Conservation (phyloP, 2,329 filamentous ascomycete species). For the Penicillium capsulatum region DNA sequence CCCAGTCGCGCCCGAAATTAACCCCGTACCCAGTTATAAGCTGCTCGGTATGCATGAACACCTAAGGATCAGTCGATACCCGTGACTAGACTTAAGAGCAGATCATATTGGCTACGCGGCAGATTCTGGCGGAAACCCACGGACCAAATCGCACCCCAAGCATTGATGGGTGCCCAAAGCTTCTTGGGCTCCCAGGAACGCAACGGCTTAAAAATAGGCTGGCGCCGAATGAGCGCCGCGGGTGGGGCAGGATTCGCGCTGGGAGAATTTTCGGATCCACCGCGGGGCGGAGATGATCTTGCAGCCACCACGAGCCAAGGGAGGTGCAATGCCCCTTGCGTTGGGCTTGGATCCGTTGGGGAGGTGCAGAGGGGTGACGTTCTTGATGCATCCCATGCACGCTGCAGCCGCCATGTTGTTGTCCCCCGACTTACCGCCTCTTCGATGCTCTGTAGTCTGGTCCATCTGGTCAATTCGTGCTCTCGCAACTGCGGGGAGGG, state of each 20-base stretch:
- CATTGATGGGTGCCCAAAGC: not conserved
- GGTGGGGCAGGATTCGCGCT: constrained; percentile 12
- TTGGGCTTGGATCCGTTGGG: not conserved
- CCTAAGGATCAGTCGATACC: too few relatives aligned
- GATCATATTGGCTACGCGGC: too few relatives aligned
- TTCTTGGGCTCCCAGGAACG: constrained; percentile 1
- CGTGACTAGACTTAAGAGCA: too few relatives aligned
- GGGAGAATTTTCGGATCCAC: constrained; percentile 17
- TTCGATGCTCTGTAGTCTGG: constrained; percentile 4
- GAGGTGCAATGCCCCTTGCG: constrained; percentile 11
- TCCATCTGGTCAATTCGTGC: too few relatives aligned
- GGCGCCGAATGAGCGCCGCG: constrained; percentile 6
- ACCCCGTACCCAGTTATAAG: too few relatives aligned
- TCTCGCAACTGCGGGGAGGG: too few relatives aligned
- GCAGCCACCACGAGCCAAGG: constrained; percentile 15
- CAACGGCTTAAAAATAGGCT: constrained; percentile 15
- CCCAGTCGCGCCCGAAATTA: too few relatives aligned
- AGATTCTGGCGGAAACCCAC: too few relatives aligned
- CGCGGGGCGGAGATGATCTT: constrained; percentile 26
- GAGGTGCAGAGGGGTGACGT: not conserved
- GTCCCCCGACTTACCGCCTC: constrained; percentile 21
- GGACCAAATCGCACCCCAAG: too few relatives aligned
- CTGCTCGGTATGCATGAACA: too few relatives aligned
- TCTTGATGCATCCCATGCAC: constrained; percentile 21
- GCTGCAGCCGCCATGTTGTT: constrained; percentile 10